Base-by-base conservation (phyloP, 2,329 filamentous ascomycete genomes). In the Diplodia intermedia region DNA sequence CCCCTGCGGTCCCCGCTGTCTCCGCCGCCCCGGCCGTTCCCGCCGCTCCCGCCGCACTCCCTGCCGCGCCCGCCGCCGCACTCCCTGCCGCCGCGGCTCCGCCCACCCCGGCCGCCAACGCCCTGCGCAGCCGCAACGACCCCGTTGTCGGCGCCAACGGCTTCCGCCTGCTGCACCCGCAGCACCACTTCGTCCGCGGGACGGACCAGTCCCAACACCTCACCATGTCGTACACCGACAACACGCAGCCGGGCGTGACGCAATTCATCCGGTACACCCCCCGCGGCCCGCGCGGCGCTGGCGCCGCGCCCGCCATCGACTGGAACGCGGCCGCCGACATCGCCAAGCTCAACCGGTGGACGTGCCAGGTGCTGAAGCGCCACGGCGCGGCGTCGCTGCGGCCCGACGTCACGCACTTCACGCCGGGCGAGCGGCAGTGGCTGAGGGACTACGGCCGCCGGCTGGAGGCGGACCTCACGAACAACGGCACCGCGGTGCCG, bases 111-210 rank as follows among this genome's bases (percentile, higher is more conserved):
- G 26, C 52, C 14, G 6, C 52, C 29, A 31, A 18, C 31, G 31
- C 31, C n/a, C 18, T 14, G n/a, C 36, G 36, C n/a, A 23, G n/a
- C 54, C 15, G 2, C 23, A 8, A 29, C 15, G 33, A 38, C 36
- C 54, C 54, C 18, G 23, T 60, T n/a, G 23, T 4, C 43, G 60
- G 60, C 60, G 5, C 5, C 43, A 63, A 63, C 60, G 60, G 60
- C 47, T 63, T 63, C 60, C 43, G 43, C 43, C 60, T 63, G 15
- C 60, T 63, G 15, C 60, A 63, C 60, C 43, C 29, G 2, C 60
- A 63, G 14, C 60, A 50, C 60, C 18, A 8, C 60, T 63, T 63
- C 60, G 18, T 7, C 9, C 11, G 9, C 29, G 60, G 60, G 31
- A 15, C 26, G 8, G 57, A 63, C 60, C 60, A 63, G 4, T 15